phyloP scores from a whole-genome alignment of 2,329 filamentous ascomycete species.

The Tolypocladium cylindrosporum region DNA sequence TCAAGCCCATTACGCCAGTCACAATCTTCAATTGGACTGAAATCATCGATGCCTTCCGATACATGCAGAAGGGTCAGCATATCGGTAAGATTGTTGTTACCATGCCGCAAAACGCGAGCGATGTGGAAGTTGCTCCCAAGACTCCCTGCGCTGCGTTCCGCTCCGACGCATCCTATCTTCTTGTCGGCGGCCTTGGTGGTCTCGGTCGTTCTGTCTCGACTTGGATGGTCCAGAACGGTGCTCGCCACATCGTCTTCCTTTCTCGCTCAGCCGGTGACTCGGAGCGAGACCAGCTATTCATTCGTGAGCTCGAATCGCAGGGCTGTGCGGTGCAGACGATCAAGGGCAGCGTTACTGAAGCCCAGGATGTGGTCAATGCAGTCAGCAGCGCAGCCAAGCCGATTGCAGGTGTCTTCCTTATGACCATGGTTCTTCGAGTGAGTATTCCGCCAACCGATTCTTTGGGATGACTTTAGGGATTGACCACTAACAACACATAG shows the following conservation, averaged over 20 bases:
- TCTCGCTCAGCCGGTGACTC: conserved; percentile 3
- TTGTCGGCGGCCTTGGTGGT: conserved; percentile 10
- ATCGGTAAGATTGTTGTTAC: conserved; percentile 10
- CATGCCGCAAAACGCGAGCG: conserved; percentile 2
- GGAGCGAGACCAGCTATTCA: background rate
- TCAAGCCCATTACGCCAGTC: conserved; percentile 4
- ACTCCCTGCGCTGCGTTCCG: background rate
- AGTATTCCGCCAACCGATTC: background rate
- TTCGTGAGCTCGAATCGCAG: background rate
- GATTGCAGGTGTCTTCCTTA: conserved; percentile 2
- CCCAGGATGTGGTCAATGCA: background rate
- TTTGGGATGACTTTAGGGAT: background rate
- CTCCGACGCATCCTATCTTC: conserved; percentile 10
- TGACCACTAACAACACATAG: background rate
- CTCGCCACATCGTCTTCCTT: conserved; percentile 1
- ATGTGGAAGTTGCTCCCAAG: background rate
- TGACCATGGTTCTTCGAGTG: conserved; percentile 16
- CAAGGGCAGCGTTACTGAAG: conserved; percentile 14
- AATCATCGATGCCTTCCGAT: conserved; percentile 8
- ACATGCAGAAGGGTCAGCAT: conserved; percentile 11
- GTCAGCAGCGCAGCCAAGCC: background rate
- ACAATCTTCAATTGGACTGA: conserved; percentile 1
- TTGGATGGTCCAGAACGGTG: conserved; percentile 1
- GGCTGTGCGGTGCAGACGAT: background rate
- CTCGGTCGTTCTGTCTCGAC: background rate